phyloP scores from a whole-genome alignment of 2,329 filamentous ascomycete species.

The Cladobotryum protrusum region DNA sequence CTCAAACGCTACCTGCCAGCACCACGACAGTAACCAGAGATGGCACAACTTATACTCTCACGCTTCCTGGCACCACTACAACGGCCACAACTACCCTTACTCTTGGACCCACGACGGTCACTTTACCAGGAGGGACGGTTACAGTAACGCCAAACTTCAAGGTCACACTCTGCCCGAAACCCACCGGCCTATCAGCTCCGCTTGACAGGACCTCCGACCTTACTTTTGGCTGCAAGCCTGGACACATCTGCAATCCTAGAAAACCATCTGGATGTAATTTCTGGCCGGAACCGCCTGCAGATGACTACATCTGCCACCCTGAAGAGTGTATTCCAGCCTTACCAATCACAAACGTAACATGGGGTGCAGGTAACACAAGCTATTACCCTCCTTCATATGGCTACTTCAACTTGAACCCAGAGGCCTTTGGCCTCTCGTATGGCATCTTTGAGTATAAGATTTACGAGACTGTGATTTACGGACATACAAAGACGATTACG shows the following conservation, averaged over 20 bases:
- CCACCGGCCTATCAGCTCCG: slow-evolving; percentile 30
- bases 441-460: slow-evolving; percentile 50
- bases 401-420: slow-evolving; percentile 60
- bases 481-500: slow-evolving; percentile 37
- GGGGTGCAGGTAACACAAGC: slow-evolving; percentile 38
- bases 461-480: slow-evolving; percentile 29
- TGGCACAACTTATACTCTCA: slow-evolving; percentile 2
- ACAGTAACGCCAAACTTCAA: slow-evolving; percentile 22
- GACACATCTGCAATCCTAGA: slow-evolving; percentile 46
- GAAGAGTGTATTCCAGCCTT: slow-evolving; percentile 41
- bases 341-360: slow-evolving; percentile 28
- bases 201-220: slow-evolving; percentile 33
- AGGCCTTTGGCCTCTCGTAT: slow-evolving; percentile 56
- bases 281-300: slow-evolving; percentile 41
- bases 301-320: slow-evolving; percentile 42
- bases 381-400: slow-evolving; percentile 46
- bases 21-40: slow-evolving; percentile 13
- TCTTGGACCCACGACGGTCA: slow-evolving; percentile 22
- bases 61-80: slow-evolving; percentile 20
- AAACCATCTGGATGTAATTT: slow-evolving; percentile 45
- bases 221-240: slow-evolving; percentile 50
- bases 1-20: slow-evolving; percentile 5
- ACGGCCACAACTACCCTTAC: slow-evolving; percentile 26
- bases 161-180: slow-evolving; percentile 38
- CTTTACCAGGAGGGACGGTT: slow-evolving; percentile 22